Evolutionary conservation across 352 stramenopile genomes (phyloP).

Genomic region (Phytophthora constricta): DNA sequence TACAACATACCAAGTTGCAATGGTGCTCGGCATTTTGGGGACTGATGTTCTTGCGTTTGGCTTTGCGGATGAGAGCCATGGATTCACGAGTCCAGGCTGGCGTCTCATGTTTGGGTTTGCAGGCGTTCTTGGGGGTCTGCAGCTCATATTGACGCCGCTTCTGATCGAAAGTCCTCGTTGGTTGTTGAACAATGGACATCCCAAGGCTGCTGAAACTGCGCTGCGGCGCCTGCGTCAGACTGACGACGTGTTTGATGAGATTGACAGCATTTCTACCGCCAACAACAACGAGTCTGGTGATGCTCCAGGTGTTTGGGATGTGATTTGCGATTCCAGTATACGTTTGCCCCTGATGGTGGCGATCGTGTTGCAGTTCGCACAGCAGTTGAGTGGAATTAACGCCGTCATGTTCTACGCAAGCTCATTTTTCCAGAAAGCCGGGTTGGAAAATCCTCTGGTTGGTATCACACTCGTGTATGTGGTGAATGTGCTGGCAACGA

Average conservation of each 20-base stretch:
- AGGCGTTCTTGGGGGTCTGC: slow-evolving; percentile 54
- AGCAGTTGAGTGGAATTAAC: slow-evolving; percentile 80
- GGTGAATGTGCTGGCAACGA: slow-evolving; percentile 73
- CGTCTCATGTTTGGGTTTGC: slow-evolving; percentile 74
- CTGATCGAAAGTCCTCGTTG: slow-evolving; percentile 75
- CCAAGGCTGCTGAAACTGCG: slow-evolving; percentile 60
- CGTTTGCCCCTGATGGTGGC: slow-evolving; percentile 64
- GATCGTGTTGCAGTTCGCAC: slow-evolving; percentile 67
- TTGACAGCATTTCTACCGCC: slow-evolving; percentile 71
- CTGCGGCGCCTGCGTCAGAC: slow-evolving; percentile 55
- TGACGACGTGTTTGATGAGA: slow-evolving; percentile 69
- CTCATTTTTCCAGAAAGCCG: slow-evolving; percentile 72
- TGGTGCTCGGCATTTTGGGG: slow-evolving; percentile 64
- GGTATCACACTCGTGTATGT: slow-evolving; percentile 69
- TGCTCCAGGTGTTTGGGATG: slow-evolving; percentile 53
- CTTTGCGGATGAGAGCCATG: slow-evolving; percentile 57
- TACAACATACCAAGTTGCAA: slow-evolving; percentile 72
- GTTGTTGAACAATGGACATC: slow-evolving; percentile 63
- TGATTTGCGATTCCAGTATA: slow-evolving; percentile 58
- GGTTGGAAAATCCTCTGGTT: slow-evolving; percentile 62
- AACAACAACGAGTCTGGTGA: slow-evolving; percentile 65
- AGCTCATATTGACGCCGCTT: slow-evolving; percentile 55
- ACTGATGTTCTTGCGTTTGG: slow-evolving; percentile 59
- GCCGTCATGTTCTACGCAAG: slow-evolving; percentile 86
- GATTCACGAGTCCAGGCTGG: slow-evolving; percentile 59